Percentiles rank a stretch among this genome's conserved stretches.
phyloP scores from a whole-genome alignment of 768 basidiomycete genomes.

The Panaeolus papilionaceus region DNA sequence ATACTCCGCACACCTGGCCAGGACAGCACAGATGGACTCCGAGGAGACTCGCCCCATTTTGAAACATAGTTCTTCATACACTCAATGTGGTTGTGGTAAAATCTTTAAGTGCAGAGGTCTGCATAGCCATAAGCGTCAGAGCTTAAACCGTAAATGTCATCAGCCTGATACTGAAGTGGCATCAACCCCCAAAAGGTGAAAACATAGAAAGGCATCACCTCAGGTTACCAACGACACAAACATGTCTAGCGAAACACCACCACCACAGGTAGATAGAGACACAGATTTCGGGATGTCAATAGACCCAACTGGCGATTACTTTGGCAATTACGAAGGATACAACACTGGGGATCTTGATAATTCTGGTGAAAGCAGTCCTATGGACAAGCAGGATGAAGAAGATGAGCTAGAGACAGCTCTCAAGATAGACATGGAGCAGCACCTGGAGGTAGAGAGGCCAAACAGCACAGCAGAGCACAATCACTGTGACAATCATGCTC shows the following conservation, averaged over 20 bases:
- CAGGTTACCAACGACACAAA: too few species aligned
- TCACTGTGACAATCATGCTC: too few species aligned
- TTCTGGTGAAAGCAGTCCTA: too few species aligned
- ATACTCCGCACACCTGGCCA: too few species aligned
- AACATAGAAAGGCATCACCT: neutral
- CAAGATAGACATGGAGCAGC: too few species aligned
- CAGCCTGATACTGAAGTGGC: neutral
- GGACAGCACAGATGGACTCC: too few species aligned
- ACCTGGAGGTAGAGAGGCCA: too few species aligned
- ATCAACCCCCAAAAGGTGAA: neutral
- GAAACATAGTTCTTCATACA: too few species aligned
- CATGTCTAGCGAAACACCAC: neutral
- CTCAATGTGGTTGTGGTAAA: neutral
- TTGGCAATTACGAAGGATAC: neutral
- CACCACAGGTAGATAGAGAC: neutral
- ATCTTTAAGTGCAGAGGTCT: neutral
- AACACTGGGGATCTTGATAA: neutral
- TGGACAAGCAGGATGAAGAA: too few species aligned
- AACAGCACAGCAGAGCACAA: too few species aligned
- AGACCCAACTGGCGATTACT: neutral
- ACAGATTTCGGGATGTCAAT: neutral
- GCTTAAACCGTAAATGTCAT: neutral
- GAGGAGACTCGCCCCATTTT: too few species aligned
- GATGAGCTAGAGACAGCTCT: neutral
- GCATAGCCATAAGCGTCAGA: neutral